phyloP scores from a whole-genome alignment of 2,329 filamentous ascomycete genomes.

The Lachnellula suecica region DNA sequence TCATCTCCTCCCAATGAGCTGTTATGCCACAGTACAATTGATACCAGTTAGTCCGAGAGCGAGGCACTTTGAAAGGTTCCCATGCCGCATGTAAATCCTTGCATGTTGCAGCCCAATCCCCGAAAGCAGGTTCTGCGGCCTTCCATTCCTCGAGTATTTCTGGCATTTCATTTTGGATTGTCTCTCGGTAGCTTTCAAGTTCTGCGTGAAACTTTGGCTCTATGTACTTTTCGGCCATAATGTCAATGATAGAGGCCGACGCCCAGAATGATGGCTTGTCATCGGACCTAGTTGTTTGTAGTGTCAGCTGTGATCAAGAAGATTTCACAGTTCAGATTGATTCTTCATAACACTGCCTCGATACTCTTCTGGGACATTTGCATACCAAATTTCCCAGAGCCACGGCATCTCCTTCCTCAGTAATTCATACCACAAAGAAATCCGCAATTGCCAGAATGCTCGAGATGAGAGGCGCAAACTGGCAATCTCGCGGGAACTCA shows the following conservation, averaged over 20 bases:
- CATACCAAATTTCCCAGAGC: constrained; percentile 23
- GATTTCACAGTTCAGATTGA: too few relatives aligned
- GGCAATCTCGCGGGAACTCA: constrained; percentile 22
- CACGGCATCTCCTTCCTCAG: constrained; percentile 23
- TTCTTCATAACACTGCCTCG: too few relatives aligned
- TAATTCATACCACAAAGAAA: constrained; percentile 19
- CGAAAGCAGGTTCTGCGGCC: constrained; percentile 2
- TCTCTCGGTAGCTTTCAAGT: not conserved
- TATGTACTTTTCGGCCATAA: not conserved
- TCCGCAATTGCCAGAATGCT: constrained; percentile 22
- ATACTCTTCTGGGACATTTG: too few relatives aligned
- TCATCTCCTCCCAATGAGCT: not conserved
- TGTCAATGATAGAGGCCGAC: not conserved
- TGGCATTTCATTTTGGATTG: not conserved
- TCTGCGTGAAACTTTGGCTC: not conserved
- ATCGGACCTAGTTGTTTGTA: too few relatives aligned
- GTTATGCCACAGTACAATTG: not conserved
- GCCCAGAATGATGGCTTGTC: not conserved
- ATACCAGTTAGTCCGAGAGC: not conserved
- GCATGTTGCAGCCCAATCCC: not conserved
- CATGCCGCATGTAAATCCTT: not conserved
- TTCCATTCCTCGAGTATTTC: constrained; percentile 1
- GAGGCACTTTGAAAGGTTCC: not conserved
- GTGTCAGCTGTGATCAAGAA: too few relatives aligned
- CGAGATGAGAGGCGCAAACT: constrained; percentile 18